Percentiles rank a stretch among this genome's conserved stretches.
Evolutionary conservation across 148 eudicot genomes (phyloP).

Genomic region (Fagopyrum homotropicum): DNA sequence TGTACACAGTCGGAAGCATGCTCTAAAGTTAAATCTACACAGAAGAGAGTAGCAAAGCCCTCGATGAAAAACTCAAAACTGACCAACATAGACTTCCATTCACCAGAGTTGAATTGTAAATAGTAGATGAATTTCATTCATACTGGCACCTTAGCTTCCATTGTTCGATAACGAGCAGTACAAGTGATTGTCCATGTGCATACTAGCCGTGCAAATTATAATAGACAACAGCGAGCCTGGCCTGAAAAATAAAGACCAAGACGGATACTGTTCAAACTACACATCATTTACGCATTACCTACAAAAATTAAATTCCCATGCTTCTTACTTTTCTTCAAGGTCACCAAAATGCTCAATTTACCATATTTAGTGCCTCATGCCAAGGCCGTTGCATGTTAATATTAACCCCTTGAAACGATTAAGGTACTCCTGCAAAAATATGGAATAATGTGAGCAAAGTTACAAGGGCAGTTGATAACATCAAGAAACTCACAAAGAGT

Average conservation of each 20-base stretch:
- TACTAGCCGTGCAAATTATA: not conserved
- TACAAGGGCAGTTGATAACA: not conserved
- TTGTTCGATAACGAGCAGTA: not conserved
- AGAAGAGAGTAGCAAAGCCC: no score
- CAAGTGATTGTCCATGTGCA: slow-evolving; percentile 4
- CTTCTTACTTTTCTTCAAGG: slow-evolving; percentile 4
- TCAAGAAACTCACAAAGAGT: not conserved
- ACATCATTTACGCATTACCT: slow-evolving; percentile 6
- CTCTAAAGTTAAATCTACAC: no score
- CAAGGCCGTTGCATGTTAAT: slow-evolving; percentile 89
- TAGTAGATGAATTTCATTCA: not conserved
- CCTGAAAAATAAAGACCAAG: not conserved
- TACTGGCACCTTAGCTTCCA: not conserved
- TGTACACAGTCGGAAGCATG: no score
- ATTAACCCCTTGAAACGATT: slow-evolving; percentile 89
- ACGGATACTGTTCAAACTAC: not conserved
- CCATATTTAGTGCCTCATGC: slow-evolving; percentile 71
- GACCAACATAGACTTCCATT: not conserved
- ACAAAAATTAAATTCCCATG: not conserved
- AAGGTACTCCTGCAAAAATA: slow-evolving; percentile 63
- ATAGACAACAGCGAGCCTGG: not conserved
- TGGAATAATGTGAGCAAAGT: not conserved
- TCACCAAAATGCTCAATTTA: slow-evolving; percentile 13
- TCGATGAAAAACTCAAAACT: not conserved
- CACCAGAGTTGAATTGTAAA: not conserved